A percentile compares a stretch with the other conserved stretches of the same genome.
phyloP scores from a whole-genome alignment of 2,329 filamentous ascomycete species.

The Didymella sp. region DNA sequence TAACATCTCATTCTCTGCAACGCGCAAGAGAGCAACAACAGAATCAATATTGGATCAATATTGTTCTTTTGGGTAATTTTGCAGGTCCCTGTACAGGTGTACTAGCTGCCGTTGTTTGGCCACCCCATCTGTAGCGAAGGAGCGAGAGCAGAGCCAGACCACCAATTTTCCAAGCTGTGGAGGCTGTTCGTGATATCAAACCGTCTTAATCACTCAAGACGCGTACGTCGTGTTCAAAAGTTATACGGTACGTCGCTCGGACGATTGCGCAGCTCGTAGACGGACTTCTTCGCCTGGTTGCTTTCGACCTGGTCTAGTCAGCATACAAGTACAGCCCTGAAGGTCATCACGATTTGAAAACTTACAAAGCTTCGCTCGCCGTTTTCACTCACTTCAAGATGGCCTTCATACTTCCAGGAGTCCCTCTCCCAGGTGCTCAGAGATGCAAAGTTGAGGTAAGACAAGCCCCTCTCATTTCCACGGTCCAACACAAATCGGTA shows the following conservation, averaged over 20 bases:
- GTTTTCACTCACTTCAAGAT: constrained; percentile 6
- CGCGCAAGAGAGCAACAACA: too few relatives aligned
- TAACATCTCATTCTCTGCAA: too few relatives aligned
- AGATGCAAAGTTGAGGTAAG: not conserved
- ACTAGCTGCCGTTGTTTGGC: too few relatives aligned
- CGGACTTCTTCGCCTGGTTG: constrained; percentile 2
- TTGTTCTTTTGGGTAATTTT: too few relatives aligned
- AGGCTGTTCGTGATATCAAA: too few relatives aligned
- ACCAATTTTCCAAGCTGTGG: too few relatives aligned
- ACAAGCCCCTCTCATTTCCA: constrained; percentile 27
- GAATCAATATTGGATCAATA: too few relatives aligned
- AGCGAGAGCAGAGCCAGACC: too few relatives aligned
- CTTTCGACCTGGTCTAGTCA: not conserved
- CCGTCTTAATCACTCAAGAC: too few relatives aligned
- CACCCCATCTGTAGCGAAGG: too few relatives aligned
- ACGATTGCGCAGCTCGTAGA: not conserved
- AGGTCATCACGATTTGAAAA: not conserved
- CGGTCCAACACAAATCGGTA: constrained; percentile 25
- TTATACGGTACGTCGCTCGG: not conserved
- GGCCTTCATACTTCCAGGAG: constrained; percentile 23
- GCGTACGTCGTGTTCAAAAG: not conserved
- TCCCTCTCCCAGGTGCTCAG: constrained; percentile 2
- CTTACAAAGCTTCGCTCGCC: constrained; percentile 29
- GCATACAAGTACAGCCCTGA: not conserved
- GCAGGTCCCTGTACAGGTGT: too few relatives aligned